Evolutionary conservation across 2,329 filamentous ascomycete species (phyloP).

Genomic region (Botrytis deweyae): DNA sequence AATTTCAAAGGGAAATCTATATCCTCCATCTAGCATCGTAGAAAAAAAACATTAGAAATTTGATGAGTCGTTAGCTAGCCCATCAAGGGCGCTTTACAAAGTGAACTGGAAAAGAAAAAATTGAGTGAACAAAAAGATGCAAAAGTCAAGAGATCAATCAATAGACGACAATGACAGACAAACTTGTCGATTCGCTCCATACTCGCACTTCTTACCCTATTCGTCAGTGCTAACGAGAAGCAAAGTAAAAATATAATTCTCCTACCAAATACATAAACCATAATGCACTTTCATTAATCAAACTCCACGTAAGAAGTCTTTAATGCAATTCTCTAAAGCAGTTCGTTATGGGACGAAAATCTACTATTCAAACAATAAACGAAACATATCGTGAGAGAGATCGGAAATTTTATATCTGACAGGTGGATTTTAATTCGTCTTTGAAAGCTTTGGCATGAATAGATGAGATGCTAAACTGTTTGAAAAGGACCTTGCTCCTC

Average conservation of each 20-base stretch:
- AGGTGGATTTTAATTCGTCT: not conserved
- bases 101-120: not conserved
- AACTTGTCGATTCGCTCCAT: not conserved
- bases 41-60: conserved; percentile 1
- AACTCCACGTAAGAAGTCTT: not conserved
- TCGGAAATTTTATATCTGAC: not conserved
- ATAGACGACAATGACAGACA: not conserved
- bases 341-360: conserved; percentile 6
- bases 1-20: not conserved
- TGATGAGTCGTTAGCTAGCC: not conserved
- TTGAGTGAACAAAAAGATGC: not conserved
- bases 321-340: not conserved
- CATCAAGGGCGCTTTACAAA: conserved; percentile 5
- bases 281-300: not conserved
- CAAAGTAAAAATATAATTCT: not conserved
- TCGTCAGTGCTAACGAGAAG: not conserved
- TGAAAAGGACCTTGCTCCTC: conserved; percentile 17
- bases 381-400: conserved; percentile 7
- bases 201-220: not conserved
- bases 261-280: not conserved
- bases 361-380: conserved; percentile 5
- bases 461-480: conserved; percentile 3
- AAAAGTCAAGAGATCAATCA: not conserved
- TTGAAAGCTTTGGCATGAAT: not conserved
- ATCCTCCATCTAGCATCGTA: not conserved